Evolutionary conservation across 345 rosid genomes (phyloP).

Genomic region (Linum tenue): DNA sequence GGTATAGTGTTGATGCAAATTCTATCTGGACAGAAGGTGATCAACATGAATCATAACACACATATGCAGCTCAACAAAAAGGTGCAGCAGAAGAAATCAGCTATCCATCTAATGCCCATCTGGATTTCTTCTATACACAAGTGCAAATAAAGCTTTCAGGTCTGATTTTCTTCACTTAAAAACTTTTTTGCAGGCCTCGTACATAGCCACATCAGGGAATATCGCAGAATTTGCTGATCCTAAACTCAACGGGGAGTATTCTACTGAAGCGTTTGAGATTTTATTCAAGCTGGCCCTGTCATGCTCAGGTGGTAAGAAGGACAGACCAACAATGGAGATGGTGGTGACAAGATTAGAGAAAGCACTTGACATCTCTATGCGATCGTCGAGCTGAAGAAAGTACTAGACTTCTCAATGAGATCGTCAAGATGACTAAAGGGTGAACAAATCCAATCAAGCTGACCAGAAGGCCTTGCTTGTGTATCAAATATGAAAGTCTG

Average conservation of each 20-base stretch:
- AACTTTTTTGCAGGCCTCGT: conserved; percentile 33
- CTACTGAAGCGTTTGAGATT: conserved; percentile 34
- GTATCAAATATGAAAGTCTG: background rate
- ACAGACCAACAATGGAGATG: conserved; percentile 54
- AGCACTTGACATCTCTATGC: conserved; percentile 30
- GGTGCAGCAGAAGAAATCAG: conserved; percentile 16
- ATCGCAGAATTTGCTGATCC: conserved; percentile 41
- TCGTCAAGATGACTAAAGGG: background rate
- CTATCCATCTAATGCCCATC: background rate
- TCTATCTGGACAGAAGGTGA: conserved; percentile 47
- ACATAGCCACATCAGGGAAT: conserved; percentile 30
- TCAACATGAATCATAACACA: conserved; percentile 28
- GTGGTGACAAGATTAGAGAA: conserved; percentile 32
- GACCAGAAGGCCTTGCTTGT: background rate
- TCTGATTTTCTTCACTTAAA: background rate
- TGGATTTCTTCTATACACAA: background rate
- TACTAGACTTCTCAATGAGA: background rate
- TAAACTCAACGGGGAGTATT: conserved; percentile 39
- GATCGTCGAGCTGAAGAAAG: background rate
- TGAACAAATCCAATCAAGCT: background rate
- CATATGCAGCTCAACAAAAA: conserved; percentile 39
- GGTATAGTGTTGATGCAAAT: conserved; percentile 55
- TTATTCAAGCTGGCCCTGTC: conserved; percentile 42
- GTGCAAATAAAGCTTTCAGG: background rate
- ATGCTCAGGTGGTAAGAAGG: conserved; percentile 43